A percentile compares a stretch with the other conserved stretches of the same genome.
Conservation (phyloP, 176 grass and related monocot species). For the Areca catechu region DNA sequence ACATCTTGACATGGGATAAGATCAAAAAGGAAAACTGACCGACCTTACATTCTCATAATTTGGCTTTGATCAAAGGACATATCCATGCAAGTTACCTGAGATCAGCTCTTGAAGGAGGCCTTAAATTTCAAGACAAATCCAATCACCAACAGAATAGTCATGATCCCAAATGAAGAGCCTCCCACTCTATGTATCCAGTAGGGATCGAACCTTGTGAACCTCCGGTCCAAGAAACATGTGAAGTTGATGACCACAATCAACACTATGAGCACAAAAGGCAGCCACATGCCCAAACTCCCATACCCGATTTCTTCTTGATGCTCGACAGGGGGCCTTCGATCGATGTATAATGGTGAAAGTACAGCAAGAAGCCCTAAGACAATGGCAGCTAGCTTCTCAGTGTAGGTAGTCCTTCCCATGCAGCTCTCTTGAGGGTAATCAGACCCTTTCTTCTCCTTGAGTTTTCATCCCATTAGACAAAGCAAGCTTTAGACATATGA, state of each 20-base stretch:
- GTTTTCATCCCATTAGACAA: conserved; percentile 24
- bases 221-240: conserved; percentile 63
- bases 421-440: conserved; percentile 1
- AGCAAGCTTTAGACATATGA: conserved; percentile 26
- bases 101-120: conserved; percentile 36
- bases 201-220: conserved; percentile 73
- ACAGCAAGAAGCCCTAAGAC: conserved; percentile 58
- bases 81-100: not conserved
- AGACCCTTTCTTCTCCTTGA: conserved; percentile 9
- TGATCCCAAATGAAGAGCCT: conserved; percentile 79
- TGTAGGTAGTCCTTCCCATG: conserved; percentile 59
- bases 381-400: conserved; percentile 55
- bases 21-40: too few species aligned
- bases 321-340: conserved; percentile 30
- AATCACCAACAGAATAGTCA: conserved; percentile 67
- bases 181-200: conserved; percentile 91
- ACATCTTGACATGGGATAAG: too few species aligned
- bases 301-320: conserved; percentile 26
- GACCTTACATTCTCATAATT: not conserved
- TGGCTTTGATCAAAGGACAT: not conserved
- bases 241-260: conserved; percentile 72
- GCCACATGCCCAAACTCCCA: conserved; percentile 40
- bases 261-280: conserved; percentile 52
- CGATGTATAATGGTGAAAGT: conserved; percentile 83
- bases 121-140: conserved; percentile 96